These are phyloP conservation scores for Arachis stenosperma DNA, from an alignment of 306 rosid species.

Conservation along the genomic window DNA sequence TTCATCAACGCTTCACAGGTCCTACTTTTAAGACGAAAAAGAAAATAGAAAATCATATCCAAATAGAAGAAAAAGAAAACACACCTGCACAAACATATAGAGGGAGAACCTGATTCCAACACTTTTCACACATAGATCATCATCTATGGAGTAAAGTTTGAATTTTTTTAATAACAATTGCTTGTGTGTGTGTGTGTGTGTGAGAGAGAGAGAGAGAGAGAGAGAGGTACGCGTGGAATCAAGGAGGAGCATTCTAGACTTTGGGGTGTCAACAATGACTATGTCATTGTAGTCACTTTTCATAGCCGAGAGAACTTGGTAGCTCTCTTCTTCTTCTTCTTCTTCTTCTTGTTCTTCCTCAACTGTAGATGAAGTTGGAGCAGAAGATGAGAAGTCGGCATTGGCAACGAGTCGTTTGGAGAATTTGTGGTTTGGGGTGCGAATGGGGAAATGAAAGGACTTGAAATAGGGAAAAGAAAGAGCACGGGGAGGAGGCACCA, in stretches of 20 bases:
- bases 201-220: not conserved
- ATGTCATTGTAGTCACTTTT: conserved; percentile 73
- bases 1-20: conserved; percentile 23
- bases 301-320: conserved; percentile 50
- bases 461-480: conserved; percentile 32
- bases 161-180: not conserved
- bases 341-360: conserved; percentile 10
- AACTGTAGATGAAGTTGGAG: conserved; percentile 30
- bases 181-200: too few relatives aligned
- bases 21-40: not conserved
- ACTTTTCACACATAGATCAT: conserved; percentile 10
- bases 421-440: not conserved
- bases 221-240: conserved; percentile 63
- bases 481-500: conserved; percentile 31
- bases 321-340: conserved; percentile 64
- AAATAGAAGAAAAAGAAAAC: too few relatives aligned
- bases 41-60: not conserved
- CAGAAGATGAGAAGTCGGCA: conserved; percentile 18
- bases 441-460: conserved; percentile 16
- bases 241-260: conserved; percentile 78
- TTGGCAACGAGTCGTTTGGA: not conserved
- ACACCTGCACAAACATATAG: not conserved
- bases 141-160: conserved; percentile 26
- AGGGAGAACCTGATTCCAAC: conserved; percentile 9
- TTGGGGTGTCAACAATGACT: conserved; percentile 66